Base-by-base conservation (phyloP, 495 filamentous ascomycete species). In the Sabuloglossum arenarium region DNA sequence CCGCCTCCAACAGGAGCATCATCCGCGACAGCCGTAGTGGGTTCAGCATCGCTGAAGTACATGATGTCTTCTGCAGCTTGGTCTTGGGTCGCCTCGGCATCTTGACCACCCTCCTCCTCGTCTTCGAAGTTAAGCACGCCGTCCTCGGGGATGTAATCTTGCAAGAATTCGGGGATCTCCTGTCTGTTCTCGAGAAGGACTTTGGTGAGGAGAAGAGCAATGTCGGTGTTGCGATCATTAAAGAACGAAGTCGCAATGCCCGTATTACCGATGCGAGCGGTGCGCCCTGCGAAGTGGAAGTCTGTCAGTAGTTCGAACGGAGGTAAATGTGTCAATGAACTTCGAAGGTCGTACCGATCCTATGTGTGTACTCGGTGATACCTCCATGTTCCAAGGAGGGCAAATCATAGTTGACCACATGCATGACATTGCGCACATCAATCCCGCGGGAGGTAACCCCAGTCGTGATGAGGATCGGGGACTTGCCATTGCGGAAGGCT, bases 401-500 rank as follows among this genome's bases (percentile, higher is more conserved):
- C 2, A 97, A 72, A 51, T 95, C 88, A 60, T 79, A 96, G 68
- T 98, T 97, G 73, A 98, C 81, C 57, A 98, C 82, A 61, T 94
- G 86, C 74, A 82, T 79, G 3, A 95, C 79, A 56, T 89, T 85
- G 53, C 75, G 76, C 24, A 96, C 81, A 62, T 98, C 91, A 19
- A 95, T 77, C n/a, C 91, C 91, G 62, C 91, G 87, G 59, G 88
- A 82, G 54, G 83, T 75, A 30, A 98, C 76, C 21, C 83, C 84
- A 53, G 90, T 96, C 5, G 90, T 77, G 56, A 96, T 77, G 56
- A 98, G 69, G 53, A 98, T 80, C 0, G 91, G 89, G 25, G 74
- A 71, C 43, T 73, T 72, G 4, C 84, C 91, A 43, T 66, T 67
- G 31, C 84, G 81, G 73, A 97, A 98, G 4, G 81, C 76, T 62